Evolutionary conservation across 2,329 filamentous ascomycete genomes (phyloP), one percentile per base, ranked within the genome.

Genomic region (Cercospora citrullina): DNA sequence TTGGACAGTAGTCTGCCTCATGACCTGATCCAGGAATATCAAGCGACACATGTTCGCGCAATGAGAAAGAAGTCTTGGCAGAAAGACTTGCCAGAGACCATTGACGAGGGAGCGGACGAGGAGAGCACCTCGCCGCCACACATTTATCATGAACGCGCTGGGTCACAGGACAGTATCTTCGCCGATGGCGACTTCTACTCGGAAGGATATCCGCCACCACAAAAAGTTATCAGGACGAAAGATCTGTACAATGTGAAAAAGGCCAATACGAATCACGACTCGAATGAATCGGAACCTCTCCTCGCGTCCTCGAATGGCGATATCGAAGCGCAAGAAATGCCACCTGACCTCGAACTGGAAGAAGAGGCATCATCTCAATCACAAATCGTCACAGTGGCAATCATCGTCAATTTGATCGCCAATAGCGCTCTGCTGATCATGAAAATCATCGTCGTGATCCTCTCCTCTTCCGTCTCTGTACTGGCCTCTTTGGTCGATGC

Each of bases 1-100:
- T 86, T 98, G 69, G 93, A 97, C 80, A 97, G 93, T 8, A 94
- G 92, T 31, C 87, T 97, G n/a, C 94, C 94, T 1, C 94, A 96
- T 76, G 90, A 94, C 74, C 84, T 98, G 55, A 89, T 98, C 67
- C 94, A 96, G 76, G 94, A 97, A 79, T 97, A 97, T 79, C 83
- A 90, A 71, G 82, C 88, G 60, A 83, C 68, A 9, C 64, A 62
- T 4, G 64, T 55, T 28, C 67, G 69, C 23, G 63, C 59, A 3
- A 60, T 60, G 10, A 63, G 61, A 39, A 68, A 68, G 31, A 66
- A 55, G 10, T 65, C 63, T 60, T 68, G 67, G 68, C 69, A 72
- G 48, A 61, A 76, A 5, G 86, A 88, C 72, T 86, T 93, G 6
- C 91, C 92, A 1, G 84, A 87, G 33, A 93, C 91, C 10, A 95